Conservation (phyloP, 2,329 filamentous ascomycete genomes). For the Juglanconis oblonga region DNA sequence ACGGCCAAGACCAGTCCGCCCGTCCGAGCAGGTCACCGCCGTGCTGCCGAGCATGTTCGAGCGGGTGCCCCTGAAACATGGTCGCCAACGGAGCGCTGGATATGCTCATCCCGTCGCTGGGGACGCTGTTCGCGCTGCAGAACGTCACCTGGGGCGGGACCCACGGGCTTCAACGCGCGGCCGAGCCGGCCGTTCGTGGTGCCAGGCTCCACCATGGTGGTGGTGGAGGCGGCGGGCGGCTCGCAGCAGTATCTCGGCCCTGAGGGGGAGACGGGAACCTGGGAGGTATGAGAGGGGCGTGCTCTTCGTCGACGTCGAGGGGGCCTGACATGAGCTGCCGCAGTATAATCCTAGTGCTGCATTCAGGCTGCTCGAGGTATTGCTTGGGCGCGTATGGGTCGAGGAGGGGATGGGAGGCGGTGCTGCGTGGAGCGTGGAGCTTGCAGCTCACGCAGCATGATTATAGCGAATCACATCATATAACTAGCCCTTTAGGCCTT, state of each 20-base stretch:
- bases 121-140: constrained; percentile 70
- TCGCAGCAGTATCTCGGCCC: constrained; percentile 15
- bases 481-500: too few species aligned
- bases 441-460: too few species aligned
- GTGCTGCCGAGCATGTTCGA: constrained; percentile 72
- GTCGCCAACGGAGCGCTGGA: constrained; percentile 72
- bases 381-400: constrained; percentile 13
- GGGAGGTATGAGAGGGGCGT: constrained; percentile 7
- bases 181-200: constrained; percentile 66
- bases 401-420: constrained; percentile 7
- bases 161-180: constrained; percentile 63
- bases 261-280: constrained; percentile 6
- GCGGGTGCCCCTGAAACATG: constrained; percentile 67
- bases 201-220: constrained; percentile 51
- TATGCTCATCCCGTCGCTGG: constrained; percentile 66
- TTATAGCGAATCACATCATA: too few species aligned
- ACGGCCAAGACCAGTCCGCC: constrained; percentile 44
- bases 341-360: constrained; percentile 10
- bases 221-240: constrained; percentile 21
- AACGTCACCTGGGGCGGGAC: constrained; percentile 78
- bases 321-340: constrained; percentile 8
- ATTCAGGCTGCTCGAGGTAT: constrained; percentile 7
- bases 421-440: background rate
- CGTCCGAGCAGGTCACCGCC: constrained; percentile 50
- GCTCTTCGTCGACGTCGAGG: constrained; percentile 19